A percentile compares a stretch with the other conserved stretches of the same genome.
These are phyloP conservation scores for Ogataea saltuana DNA, from an alignment of 805 yeast species.

Conservation along the genomic window DNA sequence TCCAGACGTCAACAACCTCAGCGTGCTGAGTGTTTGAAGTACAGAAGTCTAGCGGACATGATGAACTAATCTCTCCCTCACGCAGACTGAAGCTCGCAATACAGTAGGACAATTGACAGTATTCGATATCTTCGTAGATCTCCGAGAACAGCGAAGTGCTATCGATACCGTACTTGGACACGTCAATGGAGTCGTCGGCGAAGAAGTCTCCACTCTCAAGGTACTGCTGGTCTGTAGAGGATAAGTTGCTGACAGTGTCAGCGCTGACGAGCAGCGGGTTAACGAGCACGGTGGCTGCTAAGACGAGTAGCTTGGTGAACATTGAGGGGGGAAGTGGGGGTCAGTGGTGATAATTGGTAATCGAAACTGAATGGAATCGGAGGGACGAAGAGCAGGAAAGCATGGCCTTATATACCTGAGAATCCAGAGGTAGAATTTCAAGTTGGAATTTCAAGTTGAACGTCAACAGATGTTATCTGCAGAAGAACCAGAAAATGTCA, in stretches of 20 bases:
- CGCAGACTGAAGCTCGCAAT: conserved; percentile 27
- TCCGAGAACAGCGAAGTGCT: conserved; percentile 28
- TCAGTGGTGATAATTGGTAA: neutral
- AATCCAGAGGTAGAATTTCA: too few relatives aligned
- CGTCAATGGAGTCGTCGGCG: neutral
- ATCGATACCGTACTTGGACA: conserved; percentile 1
- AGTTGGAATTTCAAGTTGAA: too few relatives aligned
- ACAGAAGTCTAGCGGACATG: conserved; percentile 39
- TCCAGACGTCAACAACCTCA: conserved; percentile 41
- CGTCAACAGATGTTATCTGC: too few relatives aligned
- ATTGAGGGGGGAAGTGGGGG: neutral
- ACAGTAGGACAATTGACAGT: conserved; percentile 39
- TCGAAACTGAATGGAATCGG: too few relatives aligned
- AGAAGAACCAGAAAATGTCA: too few relatives aligned
- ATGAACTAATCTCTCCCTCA: conserved; percentile 31
- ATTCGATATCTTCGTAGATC: conserved; percentile 34
- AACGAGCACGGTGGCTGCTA: neutral
- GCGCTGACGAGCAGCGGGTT: neutral
- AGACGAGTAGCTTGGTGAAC: neutral
- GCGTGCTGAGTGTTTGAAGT: conserved; percentile 27
- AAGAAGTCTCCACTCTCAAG: conserved; percentile 2
- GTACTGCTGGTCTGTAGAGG: neutral
- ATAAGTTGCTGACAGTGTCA: neutral
- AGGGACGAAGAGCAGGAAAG: too few relatives aligned
- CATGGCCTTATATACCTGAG: too few relatives aligned